Percentiles rank a stretch among this genome's conserved stretches.
These are phyloP conservation scores for Rhizopus stolonifer DNA, from an alignment of 371 early-diverging fungal species.

Conservation along the genomic window DNA sequence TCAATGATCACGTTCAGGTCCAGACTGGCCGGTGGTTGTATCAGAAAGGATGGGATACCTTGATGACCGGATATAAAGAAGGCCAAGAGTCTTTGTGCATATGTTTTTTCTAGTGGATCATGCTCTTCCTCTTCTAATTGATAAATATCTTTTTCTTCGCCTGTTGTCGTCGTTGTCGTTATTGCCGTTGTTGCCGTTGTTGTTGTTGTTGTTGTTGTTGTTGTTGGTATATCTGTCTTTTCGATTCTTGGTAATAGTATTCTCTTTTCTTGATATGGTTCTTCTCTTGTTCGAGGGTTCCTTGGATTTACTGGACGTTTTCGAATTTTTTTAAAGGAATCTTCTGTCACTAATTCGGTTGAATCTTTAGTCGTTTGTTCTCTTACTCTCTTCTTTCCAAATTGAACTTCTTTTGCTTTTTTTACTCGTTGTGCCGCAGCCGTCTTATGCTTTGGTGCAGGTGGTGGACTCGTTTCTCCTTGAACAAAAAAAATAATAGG, in stretches of 20 bases:
- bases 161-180: too few relatives aligned
- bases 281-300: too few relatives aligned
- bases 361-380: too few relatives aligned
- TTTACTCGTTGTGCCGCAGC: constrained; percentile 1
- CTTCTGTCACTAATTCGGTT: too few relatives aligned
- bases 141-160: too few relatives aligned
- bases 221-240: too few relatives aligned
- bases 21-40: constrained; percentile 53
- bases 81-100: constrained; percentile 47
- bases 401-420: background rate
- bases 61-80: constrained; percentile 65
- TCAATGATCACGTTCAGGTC: constrained; percentile 84
- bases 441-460: constrained; percentile 37
- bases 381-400: background rate
- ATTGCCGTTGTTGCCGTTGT: too few relatives aligned
- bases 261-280: too few relatives aligned
- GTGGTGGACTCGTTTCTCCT: constrained; percentile 31
- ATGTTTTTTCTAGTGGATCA: constrained; percentile 20
- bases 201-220: too few relatives aligned
- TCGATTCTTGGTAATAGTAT: too few relatives aligned
- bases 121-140: constrained; percentile 23
- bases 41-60: constrained; percentile 57
- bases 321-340: too few relatives aligned
- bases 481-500: constrained; percentile 36
- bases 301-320: too few relatives aligned